Evolutionary conservation across 1,139 yeast genomes (phyloP).

Genomic region (Arxiozyma telluris): DNA sequence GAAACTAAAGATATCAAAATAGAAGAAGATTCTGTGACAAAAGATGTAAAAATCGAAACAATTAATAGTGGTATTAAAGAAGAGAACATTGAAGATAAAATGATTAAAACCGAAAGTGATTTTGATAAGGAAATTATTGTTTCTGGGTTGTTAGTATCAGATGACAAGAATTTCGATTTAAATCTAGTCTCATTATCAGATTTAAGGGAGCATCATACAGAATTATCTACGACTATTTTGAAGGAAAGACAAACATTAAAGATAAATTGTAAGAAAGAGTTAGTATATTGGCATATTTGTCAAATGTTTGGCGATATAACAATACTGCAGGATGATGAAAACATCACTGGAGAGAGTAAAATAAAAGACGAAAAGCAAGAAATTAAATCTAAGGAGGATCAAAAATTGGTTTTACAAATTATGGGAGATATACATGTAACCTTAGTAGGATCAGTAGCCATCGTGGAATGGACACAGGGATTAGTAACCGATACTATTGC

Average conservation of each 20-base stretch:
- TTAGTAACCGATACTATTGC: conserved; percentile 88
- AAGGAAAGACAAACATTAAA: conserved; percentile 71
- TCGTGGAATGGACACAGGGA: conserved; percentile 88
- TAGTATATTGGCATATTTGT: conserved; percentile 79
- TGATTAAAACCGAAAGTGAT: conserved; percentile 1
- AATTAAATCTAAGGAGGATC: conserved; percentile 11
- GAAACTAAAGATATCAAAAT: conserved; percentile 15
- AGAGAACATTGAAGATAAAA: not conserved
- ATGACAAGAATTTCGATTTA: conserved; percentile 70
- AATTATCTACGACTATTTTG: conserved; percentile 75
- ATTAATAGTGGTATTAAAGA: conserved; percentile 2
- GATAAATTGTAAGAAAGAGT: conserved; percentile 71
- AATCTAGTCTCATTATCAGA: conserved; percentile 76
- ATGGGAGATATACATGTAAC: conserved; percentile 51
- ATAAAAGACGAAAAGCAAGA: conserved; percentile 29
- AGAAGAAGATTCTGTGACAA: conserved; percentile 16
- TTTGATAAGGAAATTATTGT: conserved; percentile 34
- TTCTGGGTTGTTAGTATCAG: conserved; percentile 82
- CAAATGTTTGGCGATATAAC: conserved; percentile 92
- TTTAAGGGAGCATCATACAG: conserved; percentile 73
- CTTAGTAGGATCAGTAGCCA: conserved; percentile 41
- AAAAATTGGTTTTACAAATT: conserved; percentile 35
- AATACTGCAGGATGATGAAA: conserved; percentile 50
- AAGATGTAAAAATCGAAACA: conserved; percentile 3
- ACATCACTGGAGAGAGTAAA: conserved; percentile 16